Evolutionary conservation across 495 filamentous ascomycete genomes (phyloP).

Genomic region (Penicillium coprophilum): DNA sequence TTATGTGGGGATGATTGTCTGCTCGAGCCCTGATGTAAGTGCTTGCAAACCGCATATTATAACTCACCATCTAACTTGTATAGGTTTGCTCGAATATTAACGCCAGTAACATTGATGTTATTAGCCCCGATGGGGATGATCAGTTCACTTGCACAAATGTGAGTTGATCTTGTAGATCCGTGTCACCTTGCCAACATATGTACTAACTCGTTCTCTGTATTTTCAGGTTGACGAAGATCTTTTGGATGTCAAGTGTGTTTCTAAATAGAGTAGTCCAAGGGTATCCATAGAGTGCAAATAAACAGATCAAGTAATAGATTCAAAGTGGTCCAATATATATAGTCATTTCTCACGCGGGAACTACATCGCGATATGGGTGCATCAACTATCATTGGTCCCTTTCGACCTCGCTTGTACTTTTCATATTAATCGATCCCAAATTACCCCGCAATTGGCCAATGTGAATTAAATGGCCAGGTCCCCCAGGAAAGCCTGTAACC

Average conservation of each 20-base stretch:
- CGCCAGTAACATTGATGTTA: conserved; percentile 50
- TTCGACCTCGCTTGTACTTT: too few species aligned
- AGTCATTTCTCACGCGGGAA: background rate
- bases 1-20: conserved; percentile 55
- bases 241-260: conserved; percentile 46
- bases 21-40: conserved; percentile 51
- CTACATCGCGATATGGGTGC: background rate
- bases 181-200: background rate
- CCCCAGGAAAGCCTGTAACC: too few species aligned
- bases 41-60: too few species aligned
- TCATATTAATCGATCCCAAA: too few species aligned
- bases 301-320: background rate
- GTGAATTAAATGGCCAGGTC: too few species aligned
- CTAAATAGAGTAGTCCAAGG: conserved; percentile 13
- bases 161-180: conserved; percentile 13
- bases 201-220: background rate
- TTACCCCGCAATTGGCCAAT: too few species aligned
- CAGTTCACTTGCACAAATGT: conserved; percentile 57
- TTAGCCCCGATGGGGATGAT: conserved; percentile 49
- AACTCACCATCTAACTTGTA: conserved; percentile 2
- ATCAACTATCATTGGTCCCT: too few species aligned
- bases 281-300: background rate
- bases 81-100: conserved; percentile 55
- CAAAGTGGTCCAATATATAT: too few species aligned
- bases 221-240: conserved; percentile 36